Base-by-base conservation (phyloP, 2,329 filamentous ascomycete species). In the Fusarium sp. region DNA sequence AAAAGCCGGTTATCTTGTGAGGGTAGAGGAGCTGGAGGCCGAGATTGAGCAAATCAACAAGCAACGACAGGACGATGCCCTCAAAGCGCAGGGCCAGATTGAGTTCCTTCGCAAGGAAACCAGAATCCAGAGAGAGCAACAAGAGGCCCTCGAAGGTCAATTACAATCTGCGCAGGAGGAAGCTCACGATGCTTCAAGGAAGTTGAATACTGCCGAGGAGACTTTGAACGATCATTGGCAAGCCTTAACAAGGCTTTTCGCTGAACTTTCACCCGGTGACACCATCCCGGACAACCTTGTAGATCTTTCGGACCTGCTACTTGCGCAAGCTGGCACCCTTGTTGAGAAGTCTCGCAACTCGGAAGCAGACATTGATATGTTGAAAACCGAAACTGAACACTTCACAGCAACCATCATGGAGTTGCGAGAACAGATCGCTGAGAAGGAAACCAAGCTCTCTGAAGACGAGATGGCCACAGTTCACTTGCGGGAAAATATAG, bases 1-100 rank as follows among this genome's bases (percentile, higher is more conserved):
- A 70, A 91, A 88, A 70, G 86, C 85, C 5, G 84, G 85, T 3
- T 83, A 88, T 40, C 89, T 94, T 61, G 86, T 90, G 42, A 88
- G 83, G 55, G 80, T 93, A 29, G 86, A 86, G 41, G 80, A 82
- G 8, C 82, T 97, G 1, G 86, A 93, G 69, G 80, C 85, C 13
- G 91, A 97, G 68, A 78, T 96, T 13, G 86, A 91, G 52, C 84
- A 83, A 45, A 75, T 89, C 13, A 81, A 79, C 32, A 84, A 84
- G 59, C 83, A 88, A 58, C 80, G 81, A 60, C 79, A 80, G 36
- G 86, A 88, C 34, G 85, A 88, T 49, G 70, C 76, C 2, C 79
- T 86, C 41, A 88, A 86, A 61, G 79, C 80, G 1, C 85, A 89
- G 61, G 86, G 85, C 2, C 86, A 90, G 67, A 79, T 88, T 22